These are phyloP conservation scores for Wickerhamomyces rabaulensis DNA, from an alignment of 805 yeast genomes.

Conservation along the genomic window DNA sequence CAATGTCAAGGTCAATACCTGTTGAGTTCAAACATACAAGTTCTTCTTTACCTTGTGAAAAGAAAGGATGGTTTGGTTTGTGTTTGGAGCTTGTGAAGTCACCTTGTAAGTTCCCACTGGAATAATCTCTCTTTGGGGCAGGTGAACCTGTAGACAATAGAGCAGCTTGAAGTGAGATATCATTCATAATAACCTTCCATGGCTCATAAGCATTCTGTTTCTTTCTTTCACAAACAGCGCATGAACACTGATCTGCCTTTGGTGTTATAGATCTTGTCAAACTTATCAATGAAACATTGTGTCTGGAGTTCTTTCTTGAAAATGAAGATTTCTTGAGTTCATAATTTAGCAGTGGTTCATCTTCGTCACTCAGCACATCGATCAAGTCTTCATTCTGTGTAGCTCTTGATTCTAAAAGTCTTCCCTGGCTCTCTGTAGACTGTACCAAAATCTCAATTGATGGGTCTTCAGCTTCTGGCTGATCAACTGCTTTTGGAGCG, in stretches of 20 bases:
- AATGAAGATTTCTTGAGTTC: constrained; percentile 6
- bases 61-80: neutral
- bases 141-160: constrained; percentile 29
- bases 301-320: constrained; percentile 8
- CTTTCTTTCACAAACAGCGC: constrained; percentile 3
- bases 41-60: neutral
- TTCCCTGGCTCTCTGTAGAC: neutral
- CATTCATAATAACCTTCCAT: constrained; percentile 31
- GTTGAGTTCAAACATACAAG: neutral
- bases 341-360: neutral
- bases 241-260: constrained; percentile 1
- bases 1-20: neutral
- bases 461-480: neutral
- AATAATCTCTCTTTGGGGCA: constrained; percentile 7
- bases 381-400: neutral
- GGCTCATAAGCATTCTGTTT: constrained; percentile 11
- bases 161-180: constrained; percentile 34
- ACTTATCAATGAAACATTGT: constrained; percentile 3
- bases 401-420: neutral
- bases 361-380: neutral
- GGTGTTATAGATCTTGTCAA: neutral
- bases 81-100: constrained; percentile 23
- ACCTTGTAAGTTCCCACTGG: constrained; percentile 15
- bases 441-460: neutral
- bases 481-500: neutral